These are phyloP conservation scores for Camelina laxa DNA, from an alignment of 345 rosid species.

Conservation along the genomic window DNA sequence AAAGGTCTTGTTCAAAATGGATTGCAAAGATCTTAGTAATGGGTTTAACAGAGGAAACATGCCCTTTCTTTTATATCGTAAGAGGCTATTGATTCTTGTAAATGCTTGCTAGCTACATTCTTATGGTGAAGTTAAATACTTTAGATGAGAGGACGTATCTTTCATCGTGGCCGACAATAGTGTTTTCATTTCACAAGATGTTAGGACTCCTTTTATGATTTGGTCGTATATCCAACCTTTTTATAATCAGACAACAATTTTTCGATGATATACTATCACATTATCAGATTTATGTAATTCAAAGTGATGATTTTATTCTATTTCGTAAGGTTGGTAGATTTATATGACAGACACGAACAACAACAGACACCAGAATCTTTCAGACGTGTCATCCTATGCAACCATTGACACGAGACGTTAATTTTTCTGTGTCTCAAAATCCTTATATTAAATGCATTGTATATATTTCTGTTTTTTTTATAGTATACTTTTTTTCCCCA, in stretches of 20 bases:
- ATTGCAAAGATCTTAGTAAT: too few species aligned
- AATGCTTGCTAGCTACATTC: too few species aligned
- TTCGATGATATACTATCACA: constrained; percentile 5
- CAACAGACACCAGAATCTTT: constrained; percentile 38
- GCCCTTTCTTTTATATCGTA: too few species aligned
- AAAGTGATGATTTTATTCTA: constrained; percentile 16
- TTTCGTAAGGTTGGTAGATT: constrained; percentile 21
- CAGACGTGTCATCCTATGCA: constrained; percentile 7
- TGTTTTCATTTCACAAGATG: constrained; percentile 28
- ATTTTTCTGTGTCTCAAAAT: constrained; percentile 12
- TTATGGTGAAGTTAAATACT: neutral
- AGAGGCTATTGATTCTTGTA: too few species aligned
- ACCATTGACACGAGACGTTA: neutral
- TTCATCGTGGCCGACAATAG: constrained; percentile 36
- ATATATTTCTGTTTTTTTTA: neutral
- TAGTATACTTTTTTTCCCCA: neutral
- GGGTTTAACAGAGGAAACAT: too few species aligned
- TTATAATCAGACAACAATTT: constrained; percentile 8
- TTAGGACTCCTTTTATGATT: neutral
- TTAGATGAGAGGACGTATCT: constrained; percentile 7
- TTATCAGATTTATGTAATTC: neutral
- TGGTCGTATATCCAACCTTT: constrained; percentile 13
- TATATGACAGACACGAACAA: constrained; percentile 9
- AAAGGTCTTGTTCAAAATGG: too few species aligned
- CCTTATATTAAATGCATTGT: neutral